phyloP scores from a whole-genome alignment of 345 rosid species.

The Carallia pectinifolia region DNA sequence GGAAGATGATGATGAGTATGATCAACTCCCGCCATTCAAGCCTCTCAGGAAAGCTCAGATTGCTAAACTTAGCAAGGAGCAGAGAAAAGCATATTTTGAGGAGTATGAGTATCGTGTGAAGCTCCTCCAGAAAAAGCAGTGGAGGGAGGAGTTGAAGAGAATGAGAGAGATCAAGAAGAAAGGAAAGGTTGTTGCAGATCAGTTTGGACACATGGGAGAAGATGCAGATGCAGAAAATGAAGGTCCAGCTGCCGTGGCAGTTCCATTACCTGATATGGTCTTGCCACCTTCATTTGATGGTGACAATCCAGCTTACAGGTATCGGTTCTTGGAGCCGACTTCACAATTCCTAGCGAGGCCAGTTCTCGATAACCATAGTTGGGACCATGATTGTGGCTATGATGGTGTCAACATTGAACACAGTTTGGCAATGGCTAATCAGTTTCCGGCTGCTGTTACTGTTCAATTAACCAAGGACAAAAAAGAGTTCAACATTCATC shows the following conservation, averaged over 20 bases:
- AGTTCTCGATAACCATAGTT: constrained; percentile 85
- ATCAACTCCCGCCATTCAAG: constrained; percentile 91
- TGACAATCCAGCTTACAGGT: constrained; percentile 83
- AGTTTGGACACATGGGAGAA: constrained; percentile 52
- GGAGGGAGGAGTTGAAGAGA: constrained; percentile 81
- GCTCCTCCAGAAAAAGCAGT: constrained; percentile 87
- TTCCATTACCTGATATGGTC: constrained; percentile 85
- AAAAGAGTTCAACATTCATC: constrained; percentile 88
- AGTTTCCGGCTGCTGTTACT: constrained; percentile 69
- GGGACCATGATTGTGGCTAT: constrained; percentile 99
- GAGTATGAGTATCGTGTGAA: constrained; percentile 95
- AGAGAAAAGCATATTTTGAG: constrained; percentile 76
- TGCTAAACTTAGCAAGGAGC: constrained; percentile 76
- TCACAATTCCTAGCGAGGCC: constrained; percentile 89
- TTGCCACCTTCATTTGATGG: constrained; percentile 88
- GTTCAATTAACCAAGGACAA: constrained; percentile 93
- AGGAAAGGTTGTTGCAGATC: constrained; percentile 59
- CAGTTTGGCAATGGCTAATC: constrained; percentile 56
- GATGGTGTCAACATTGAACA: constrained; percentile 88
- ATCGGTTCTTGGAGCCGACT: constrained; percentile 82
- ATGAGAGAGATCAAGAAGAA: constrained; percentile 80
- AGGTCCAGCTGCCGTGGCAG: constrained; percentile 83
- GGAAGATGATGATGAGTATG: constrained; percentile 86
- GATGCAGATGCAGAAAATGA: constrained; percentile 69
- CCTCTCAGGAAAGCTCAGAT: constrained; percentile 78